Base-by-base conservation (phyloP, 805 yeast genomes). In the Debaryomyces hansenii region DNA sequence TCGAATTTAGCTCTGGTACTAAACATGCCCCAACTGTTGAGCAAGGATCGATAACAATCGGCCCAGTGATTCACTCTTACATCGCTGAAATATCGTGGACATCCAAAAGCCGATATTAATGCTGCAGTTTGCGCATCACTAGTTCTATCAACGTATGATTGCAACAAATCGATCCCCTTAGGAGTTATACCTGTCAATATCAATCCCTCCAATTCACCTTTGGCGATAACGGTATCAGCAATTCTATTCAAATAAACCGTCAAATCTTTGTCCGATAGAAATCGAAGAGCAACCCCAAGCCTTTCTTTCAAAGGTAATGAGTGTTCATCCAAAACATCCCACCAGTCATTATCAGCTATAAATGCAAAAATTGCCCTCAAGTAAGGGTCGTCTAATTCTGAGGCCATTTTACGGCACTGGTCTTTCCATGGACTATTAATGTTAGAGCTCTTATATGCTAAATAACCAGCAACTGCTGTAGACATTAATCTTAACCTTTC, bases 261-360 rank as follows among this genome's bases (percentile, higher is more conserved):
- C 51, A 92, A 70, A 52, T 87, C 96, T 39, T 80, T 75, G 60
- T 90, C 97, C 1, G 91, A 82, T 29, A 92, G 69, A 56, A 88
- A 92, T 41, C 97, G 74, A 20, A 92, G 70, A 0, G 98, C 97
- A 21, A 92, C 92, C 1, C 97, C 97, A 10, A 92, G 67, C 53
- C 96, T 72, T 59, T 92, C 99, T 44, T 92, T 75, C 35, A 92
- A 70, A 0, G 99, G 96, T 36, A 92, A 74, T 1, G 96, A 85
- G 15, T 85, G 82, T 58, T 92, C 97, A 60, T 90, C 96, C 43
- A 92, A 72, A 1, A 92, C 96, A 58, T 90, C 97, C 84, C 92
- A 85, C 97, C 98, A 92, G 53, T 91, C 94, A 39, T 89, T 87
- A 59, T 92, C 97, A 0, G 97, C 90, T 44, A 92, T 85, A 56